These are phyloP conservation scores for Thermomucor indicae-seudaticae DNA, from an alignment of 371 early-diverging fungal genomes.

Conservation along the genomic window DNA sequence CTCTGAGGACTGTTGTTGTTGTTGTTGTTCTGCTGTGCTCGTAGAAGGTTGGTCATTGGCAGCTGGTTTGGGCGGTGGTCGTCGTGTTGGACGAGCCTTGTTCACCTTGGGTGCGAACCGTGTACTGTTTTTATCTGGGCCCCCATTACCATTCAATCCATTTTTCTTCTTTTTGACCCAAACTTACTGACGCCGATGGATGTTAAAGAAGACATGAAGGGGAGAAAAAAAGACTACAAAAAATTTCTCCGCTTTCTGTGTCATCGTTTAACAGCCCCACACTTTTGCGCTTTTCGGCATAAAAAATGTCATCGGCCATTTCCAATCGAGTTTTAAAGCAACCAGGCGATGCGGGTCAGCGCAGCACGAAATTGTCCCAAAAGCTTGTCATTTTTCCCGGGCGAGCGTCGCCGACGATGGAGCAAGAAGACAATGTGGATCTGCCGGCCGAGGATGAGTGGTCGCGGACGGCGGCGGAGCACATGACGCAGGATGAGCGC, in stretches of 20 bases:
- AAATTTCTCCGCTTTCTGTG: no score
- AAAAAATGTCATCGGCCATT: no score
- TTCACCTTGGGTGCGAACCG: constrained; percentile 26
- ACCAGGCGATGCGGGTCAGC: no score
- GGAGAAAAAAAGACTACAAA: no score
- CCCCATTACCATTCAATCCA: neutral
- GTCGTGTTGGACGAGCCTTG: constrained; percentile 2
- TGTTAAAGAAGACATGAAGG: constrained; percentile 26
- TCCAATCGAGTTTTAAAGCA: no score
- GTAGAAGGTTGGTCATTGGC: neutral
- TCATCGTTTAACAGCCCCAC: no score
- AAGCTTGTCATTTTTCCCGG: constrained; percentile 91
- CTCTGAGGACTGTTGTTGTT: neutral
- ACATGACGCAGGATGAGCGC: constrained; percentile 60
- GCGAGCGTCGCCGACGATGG: constrained; percentile 4
- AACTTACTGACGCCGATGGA: constrained; percentile 23
- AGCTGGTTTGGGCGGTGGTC: neutral
- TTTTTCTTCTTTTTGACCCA: neutral
- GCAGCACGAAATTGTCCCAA: constrained; percentile 88
- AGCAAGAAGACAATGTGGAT: neutral
- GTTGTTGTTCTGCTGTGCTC: neutral
- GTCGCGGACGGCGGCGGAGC: constrained; percentile 58
- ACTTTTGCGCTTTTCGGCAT: no score
- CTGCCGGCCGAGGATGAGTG: constrained; percentile 17
- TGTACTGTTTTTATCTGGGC: constrained; percentile 21